Percentiles rank a stretch among this genome's conserved stretches.
phyloP scores from a whole-genome alignment of 2,329 filamentous ascomycete genomes.

The Laburnicola sp. region DNA sequence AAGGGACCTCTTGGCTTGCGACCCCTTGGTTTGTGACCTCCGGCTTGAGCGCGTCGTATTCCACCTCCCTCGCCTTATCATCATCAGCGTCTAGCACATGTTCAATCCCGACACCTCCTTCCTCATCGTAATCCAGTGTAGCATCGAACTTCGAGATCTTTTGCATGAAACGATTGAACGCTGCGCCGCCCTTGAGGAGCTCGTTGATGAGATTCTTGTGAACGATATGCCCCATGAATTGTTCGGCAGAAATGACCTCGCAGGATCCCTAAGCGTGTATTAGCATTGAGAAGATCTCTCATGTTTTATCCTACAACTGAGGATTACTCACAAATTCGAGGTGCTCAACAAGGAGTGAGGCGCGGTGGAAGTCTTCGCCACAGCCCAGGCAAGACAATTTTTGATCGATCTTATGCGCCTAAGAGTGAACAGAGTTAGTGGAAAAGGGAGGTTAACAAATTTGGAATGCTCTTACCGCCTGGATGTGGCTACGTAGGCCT shows the following conservation, averaged over 20 bases:
- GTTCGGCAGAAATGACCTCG: constrained; percentile 43
- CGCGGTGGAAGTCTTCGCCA: constrained; percentile 51
- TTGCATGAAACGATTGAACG: constrained; percentile 28
- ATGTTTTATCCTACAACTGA: neutral
- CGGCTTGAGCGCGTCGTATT: constrained; percentile 32
- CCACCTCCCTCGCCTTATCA: constrained; percentile 21
- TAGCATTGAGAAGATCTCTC: neutral
- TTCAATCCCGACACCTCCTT: constrained; percentile 27
- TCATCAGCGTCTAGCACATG: constrained; percentile 16
- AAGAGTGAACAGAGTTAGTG: constrained; percentile 1
- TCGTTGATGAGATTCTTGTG: constrained; percentile 54
- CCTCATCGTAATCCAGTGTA: constrained; percentile 32
- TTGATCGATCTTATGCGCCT: constrained; percentile 56
- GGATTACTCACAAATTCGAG: constrained; percentile 49
- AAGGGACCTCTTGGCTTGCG: neutral
- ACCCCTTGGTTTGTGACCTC: constrained; percentile 11
- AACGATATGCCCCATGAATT: constrained; percentile 55
- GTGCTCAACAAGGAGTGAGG: constrained; percentile 56
- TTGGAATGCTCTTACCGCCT: constrained; percentile 45
- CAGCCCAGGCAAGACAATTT: constrained; percentile 59
- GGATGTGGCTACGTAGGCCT: constrained; percentile 58
- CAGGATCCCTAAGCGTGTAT: constrained; percentile 49
- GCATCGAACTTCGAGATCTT: constrained; percentile 36
- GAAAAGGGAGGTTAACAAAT: neutral
- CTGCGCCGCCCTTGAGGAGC: constrained; percentile 25